phyloP scores from a whole-genome alignment of 495 filamentous ascomycete genomes.

The Aeminium ludgeri region DNA sequence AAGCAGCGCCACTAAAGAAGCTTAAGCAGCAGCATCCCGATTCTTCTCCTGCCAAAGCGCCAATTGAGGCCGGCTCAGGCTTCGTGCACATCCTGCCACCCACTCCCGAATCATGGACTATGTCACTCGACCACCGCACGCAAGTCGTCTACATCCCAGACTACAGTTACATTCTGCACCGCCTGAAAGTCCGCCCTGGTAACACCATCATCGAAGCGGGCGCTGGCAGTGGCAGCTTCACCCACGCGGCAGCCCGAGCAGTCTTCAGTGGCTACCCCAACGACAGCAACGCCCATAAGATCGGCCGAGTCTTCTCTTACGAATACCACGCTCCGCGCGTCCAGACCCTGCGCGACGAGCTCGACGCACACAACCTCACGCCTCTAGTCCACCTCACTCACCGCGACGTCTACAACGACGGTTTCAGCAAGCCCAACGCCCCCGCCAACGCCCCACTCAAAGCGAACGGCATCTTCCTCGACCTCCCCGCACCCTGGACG shows the following conservation, averaged over 20 bases:
- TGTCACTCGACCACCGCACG: slow-evolving; percentile 76
- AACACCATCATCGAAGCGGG: slow-evolving; percentile 77
- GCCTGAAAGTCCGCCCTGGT: slow-evolving; percentile 67
- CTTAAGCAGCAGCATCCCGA: slow-evolving; percentile 19
- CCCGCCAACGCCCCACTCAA: slow-evolving; percentile 30
- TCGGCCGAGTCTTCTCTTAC: slow-evolving; percentile 76
- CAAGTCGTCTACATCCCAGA: slow-evolving; percentile 97
- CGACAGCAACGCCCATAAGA: slow-evolving; percentile 21
- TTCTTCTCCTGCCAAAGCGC: slow-evolving; percentile 7
- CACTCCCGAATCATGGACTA: slow-evolving; percentile 86
- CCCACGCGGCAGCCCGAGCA: slow-evolving; percentile 72
- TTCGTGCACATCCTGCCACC: slow-evolving; percentile 84
- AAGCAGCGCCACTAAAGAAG: slow-evolving; percentile 15
- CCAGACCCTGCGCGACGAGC: slow-evolving; percentile 53
- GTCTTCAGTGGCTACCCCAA: slow-evolving; percentile 67
- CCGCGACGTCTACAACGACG: slow-evolving; percentile 78
- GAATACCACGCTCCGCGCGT: slow-evolving; percentile 77
- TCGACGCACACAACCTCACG: slow-evolving; percentile 55
- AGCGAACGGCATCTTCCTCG: slow-evolving; percentile 74
- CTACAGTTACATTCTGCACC: slow-evolving; percentile 86
- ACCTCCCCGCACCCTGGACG: slow-evolving; percentile 84
- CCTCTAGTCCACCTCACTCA: slow-evolving; percentile 65
- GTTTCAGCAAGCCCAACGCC: slow-evolving; percentile 42
- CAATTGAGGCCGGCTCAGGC: slow-evolving; percentile 53
- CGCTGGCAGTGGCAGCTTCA: slow-evolving; percentile 87